Conservation (phyloP, 192 early-diverging fungal species). For the Entomortierella parvispora region DNA sequence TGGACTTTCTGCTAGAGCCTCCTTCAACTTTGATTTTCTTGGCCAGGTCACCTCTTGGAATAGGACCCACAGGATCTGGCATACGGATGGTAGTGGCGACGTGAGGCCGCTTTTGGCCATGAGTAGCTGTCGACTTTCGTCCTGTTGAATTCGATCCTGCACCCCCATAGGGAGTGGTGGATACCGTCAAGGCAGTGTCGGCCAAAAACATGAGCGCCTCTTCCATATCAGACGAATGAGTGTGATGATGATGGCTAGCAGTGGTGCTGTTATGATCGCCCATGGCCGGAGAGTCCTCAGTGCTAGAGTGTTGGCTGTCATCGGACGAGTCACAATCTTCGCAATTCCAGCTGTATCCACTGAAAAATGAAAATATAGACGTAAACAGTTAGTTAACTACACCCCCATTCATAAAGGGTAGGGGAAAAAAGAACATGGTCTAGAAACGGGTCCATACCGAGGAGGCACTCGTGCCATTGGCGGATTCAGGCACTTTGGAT, state of each 20-base stretch:
- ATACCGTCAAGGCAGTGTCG: slow-evolving; percentile 43
- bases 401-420: neutral
- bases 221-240: slow-evolving; percentile 37
- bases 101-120: slow-evolving; percentile 3
- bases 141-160: neutral
- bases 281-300: slow-evolving; percentile 10
- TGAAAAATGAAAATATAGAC: slow-evolving; percentile 1
- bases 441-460: slow-evolving; percentile 44
- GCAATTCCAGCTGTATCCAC: slow-evolving; percentile 52
- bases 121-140: neutral
- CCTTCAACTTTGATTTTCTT: slow-evolving; percentile 36
- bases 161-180: neutral
- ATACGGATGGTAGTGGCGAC: neutral
- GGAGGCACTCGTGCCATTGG: slow-evolving; percentile 48
- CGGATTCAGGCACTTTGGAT: slow-evolving; percentile 48
- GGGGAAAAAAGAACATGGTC: neutral
- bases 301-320: slow-evolving; percentile 35
- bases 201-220: slow-evolving; percentile 50
- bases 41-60: slow-evolving; percentile 5
- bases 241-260: slow-evolving; percentile 24
- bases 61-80: too few species aligned
- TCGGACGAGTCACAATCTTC: slow-evolving; percentile 49
- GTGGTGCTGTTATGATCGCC: neutral
- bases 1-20: neutral
- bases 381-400: neutral